A percentile compares a stretch with the other conserved stretches of the same genome.
Evolutionary conservation across 1,139 yeast species (phyloP).

Genomic region (Protomyces inundatus): DNA sequence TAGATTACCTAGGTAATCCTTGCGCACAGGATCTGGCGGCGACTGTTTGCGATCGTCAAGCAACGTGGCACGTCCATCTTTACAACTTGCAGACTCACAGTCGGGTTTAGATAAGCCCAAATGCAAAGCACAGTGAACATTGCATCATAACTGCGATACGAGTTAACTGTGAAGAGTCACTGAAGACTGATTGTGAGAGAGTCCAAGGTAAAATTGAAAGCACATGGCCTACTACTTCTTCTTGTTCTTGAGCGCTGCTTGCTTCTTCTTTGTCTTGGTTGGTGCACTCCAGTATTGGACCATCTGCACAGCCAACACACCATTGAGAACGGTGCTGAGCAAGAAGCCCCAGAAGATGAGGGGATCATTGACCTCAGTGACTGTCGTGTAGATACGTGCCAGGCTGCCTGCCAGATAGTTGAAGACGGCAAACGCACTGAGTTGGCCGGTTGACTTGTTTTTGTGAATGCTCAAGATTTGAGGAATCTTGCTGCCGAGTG

Average conservation of each 20-base stretch:
- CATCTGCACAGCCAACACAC: slow-evolving; percentile 40
- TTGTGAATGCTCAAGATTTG: slow-evolving; percentile 50
- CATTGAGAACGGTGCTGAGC: slow-evolving; percentile 39
- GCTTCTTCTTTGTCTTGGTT: not conserved
- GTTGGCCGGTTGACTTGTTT: slow-evolving; percentile 51
- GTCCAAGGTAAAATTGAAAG: not conserved
- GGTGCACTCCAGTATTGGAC: slow-evolving; percentile 37
- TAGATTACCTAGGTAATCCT: too few relatives aligned
- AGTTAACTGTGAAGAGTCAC: not conserved
- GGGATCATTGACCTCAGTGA: slow-evolving; percentile 43
- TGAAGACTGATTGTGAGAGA: not conserved
- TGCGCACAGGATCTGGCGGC: too few relatives aligned
- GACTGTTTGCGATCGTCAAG: too few relatives aligned
- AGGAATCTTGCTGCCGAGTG: slow-evolving; percentile 52
- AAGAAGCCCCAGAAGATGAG: slow-evolving; percentile 39
- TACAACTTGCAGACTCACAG: too few relatives aligned
- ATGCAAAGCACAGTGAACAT: not conserved
- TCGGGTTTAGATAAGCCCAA: too few relatives aligned
- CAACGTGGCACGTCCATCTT: too few relatives aligned
- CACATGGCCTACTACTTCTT: not conserved
- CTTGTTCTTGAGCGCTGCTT: not conserved
- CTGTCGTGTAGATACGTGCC: slow-evolving; percentile 55
- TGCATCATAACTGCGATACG: not conserved
- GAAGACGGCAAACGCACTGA: slow-evolving; percentile 51
- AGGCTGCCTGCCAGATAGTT: slow-evolving; percentile 55